Base-by-base conservation (phyloP, 2,329 filamentous ascomycete genomes). In the Phialophora expanda region DNA sequence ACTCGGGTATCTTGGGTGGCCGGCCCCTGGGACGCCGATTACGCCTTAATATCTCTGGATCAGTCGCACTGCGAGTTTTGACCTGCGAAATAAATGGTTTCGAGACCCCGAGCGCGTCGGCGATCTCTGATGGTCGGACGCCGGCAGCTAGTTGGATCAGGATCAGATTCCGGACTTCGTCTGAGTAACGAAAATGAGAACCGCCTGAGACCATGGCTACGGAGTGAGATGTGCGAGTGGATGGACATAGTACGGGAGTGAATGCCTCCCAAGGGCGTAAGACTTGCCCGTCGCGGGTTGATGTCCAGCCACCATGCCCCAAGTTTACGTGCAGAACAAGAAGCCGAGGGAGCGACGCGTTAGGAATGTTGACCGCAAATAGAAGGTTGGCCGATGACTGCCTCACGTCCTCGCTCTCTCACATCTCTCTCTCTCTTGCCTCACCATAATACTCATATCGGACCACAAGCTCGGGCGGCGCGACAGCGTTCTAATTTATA, bases 61-160 rank as follows among this genome's bases (percentile, higher is more conserved):
- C 48, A 12, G 20, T 8, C 9, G 9, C 24, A 14, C 48, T 51
- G 48, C 48, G 48, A 22, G 48, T 17, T 51, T 51, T 51, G 9
- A 51, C 48, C 48, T 51, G 48, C 48, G 48, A 51, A 22, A 51
- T 5, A 28, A 51, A 51, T 51, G 48, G 22, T 51, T 11, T 9
- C 3, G 48, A 51, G 22, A 51, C 48, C 12, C 48, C 48, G 4
- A 51, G 48, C 9, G 48, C 48, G 14, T 24, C 24, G 6, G 48
- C 20, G 48, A 51, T 51, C 4, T 51, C 48, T 51, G 48, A 51
- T 17, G 9, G 6, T 12, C 3, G n/a, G 48, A 51, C 22, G 20
- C 24, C 48, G 20, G 48, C 48, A 28, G 48, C 48, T 20, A 51
- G 22, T 51, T 51, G 48, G 12, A 51, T 22, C 48, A 51, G 48